Percentiles rank a stretch among this genome's conserved stretches.
These are phyloP conservation scores for Peniophora sp. DNA, from an alignment of 1,284 basidiomycete genomes.

Conservation along the genomic window DNA sequence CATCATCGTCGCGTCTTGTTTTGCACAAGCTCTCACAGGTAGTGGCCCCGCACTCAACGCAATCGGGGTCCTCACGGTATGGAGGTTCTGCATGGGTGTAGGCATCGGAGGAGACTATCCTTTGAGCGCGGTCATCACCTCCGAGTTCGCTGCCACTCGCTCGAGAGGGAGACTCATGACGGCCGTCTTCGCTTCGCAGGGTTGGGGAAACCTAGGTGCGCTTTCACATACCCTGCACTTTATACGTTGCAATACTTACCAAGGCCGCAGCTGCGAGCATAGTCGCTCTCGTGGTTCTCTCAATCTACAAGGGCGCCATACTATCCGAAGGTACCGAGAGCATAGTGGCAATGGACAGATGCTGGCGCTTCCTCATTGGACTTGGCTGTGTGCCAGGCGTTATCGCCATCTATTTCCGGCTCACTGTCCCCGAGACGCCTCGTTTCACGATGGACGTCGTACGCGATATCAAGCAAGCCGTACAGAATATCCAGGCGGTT, in stretches of 20 bases:
- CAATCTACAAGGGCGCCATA: slow-evolving; percentile 48
- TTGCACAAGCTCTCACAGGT: slow-evolving; percentile 41
- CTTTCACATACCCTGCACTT: no score
- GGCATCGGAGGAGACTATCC: slow-evolving; percentile 54
- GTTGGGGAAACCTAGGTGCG: slow-evolving; percentile 45
- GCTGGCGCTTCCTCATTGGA: slow-evolving; percentile 42
- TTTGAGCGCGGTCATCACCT: slow-evolving; percentile 39
- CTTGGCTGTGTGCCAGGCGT: slow-evolving; percentile 45
- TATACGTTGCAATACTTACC: background rate
- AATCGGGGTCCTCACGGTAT: slow-evolving; percentile 51
- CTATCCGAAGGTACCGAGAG: slow-evolving; percentile 24
- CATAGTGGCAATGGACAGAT: slow-evolving; percentile 25
- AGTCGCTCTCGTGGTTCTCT: slow-evolving; percentile 47
- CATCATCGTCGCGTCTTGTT: slow-evolving; percentile 45
- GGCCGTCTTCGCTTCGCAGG: slow-evolving; percentile 47
- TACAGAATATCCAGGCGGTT: slow-evolving; percentile 44
- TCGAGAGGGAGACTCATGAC: slow-evolving; percentile 51
- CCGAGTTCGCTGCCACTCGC: slow-evolving; percentile 56
- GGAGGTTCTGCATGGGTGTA: slow-evolving; percentile 41
- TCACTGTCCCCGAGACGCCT: slow-evolving; percentile 51
- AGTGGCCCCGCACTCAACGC: slow-evolving; percentile 47
- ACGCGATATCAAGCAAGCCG: slow-evolving; percentile 50
- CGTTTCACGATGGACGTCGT: slow-evolving; percentile 71
- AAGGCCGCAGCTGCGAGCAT: slow-evolving; percentile 34
- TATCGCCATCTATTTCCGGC: slow-evolving; percentile 48